Conservation (phyloP, 192 early-diverging fungal species). For the Thamnidium elegans region DNA sequence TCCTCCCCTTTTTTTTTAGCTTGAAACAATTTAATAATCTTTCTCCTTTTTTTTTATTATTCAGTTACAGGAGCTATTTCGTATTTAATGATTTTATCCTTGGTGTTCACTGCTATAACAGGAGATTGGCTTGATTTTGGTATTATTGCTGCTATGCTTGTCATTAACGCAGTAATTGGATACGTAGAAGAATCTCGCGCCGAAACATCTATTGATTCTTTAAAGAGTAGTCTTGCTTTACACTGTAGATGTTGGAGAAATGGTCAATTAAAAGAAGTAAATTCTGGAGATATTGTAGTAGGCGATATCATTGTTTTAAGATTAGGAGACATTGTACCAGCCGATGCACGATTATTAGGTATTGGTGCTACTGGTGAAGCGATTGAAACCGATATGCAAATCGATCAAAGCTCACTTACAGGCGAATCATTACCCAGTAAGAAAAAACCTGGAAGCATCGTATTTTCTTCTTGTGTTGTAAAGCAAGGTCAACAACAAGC, state of each 20-base stretch:
- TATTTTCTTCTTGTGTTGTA: slow-evolving; percentile 66
- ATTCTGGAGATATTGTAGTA: slow-evolving; percentile 56
- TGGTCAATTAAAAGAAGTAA: slow-evolving; percentile 46
- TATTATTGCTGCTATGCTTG: slow-evolving; percentile 54
- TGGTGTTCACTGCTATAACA: slow-evolving; percentile 58
- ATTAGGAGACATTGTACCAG: slow-evolving; percentile 76
- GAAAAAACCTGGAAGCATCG: slow-evolving; percentile 57
- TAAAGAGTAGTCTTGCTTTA: slow-evolving; percentile 69
- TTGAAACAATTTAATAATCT: slow-evolving; percentile 6
- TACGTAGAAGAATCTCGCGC: slow-evolving; percentile 70
- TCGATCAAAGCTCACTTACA: slow-evolving; percentile 75
- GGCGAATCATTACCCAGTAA: slow-evolving; percentile 69
- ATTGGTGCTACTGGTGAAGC: slow-evolving; percentile 50
- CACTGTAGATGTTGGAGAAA: slow-evolving; percentile 60
- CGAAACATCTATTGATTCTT: slow-evolving; percentile 66
- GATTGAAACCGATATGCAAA: slow-evolving; percentile 50
- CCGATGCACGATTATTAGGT: slow-evolving; percentile 58
- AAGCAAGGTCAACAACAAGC: slow-evolving; percentile 75
- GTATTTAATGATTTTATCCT: slow-evolving; percentile 55
- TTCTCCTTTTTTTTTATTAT: slow-evolving; percentile 10
- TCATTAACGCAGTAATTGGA: slow-evolving; percentile 69
- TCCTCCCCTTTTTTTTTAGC: slow-evolving; percentile 12
- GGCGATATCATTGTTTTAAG: slow-evolving; percentile 71
- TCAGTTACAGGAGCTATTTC: slow-evolving; percentile 64
- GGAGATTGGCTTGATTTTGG: slow-evolving; percentile 60